phyloP scores from a whole-genome alignment of 108 stramenopile genomes.

The Discostella stelligeroides region DNA sequence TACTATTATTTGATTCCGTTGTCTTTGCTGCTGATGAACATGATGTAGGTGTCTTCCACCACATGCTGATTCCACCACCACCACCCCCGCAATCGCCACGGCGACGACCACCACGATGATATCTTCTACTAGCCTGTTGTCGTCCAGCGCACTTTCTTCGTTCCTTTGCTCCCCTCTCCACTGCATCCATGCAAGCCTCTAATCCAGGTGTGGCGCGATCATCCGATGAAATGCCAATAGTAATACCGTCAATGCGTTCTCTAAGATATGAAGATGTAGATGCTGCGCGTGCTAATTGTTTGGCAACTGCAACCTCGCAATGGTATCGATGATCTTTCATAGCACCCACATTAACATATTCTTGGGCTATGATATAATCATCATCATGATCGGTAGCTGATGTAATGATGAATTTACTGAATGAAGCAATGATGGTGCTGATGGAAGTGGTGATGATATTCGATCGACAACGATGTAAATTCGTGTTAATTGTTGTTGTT shows the following conservation, averaged over 20 bases:
- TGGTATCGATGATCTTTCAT: constrained; percentile 8
- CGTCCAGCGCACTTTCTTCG: constrained; percentile 27
- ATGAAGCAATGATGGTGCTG: too few relatives aligned
- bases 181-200: constrained; percentile 66
- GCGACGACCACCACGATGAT: neutral
- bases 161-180: constrained; percentile 49
- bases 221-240: constrained; percentile 58
- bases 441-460: constrained; percentile 31
- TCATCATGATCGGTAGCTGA: too few relatives aligned
- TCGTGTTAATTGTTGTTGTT: constrained; percentile 18
- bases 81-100: neutral
- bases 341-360: too few relatives aligned
- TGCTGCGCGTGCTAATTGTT: constrained; percentile 45
- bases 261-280: constrained; percentile 49
- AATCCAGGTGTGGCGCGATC: constrained; percentile 65
- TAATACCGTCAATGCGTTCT: constrained; percentile 52
- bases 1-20: neutral
- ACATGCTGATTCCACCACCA: too few relatives aligned
- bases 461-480: constrained; percentile 58
- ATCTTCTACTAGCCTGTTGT: neutral
- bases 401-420: too few relatives aligned
- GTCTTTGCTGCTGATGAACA: too few relatives aligned
- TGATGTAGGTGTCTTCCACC: too few relatives aligned
- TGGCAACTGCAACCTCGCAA: constrained; percentile 29
- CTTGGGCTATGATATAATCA: too few relatives aligned